These are phyloP conservation scores for Sapria himalayana DNA, from an alignment of 345 rosid genomes.

Conservation along the genomic window DNA sequence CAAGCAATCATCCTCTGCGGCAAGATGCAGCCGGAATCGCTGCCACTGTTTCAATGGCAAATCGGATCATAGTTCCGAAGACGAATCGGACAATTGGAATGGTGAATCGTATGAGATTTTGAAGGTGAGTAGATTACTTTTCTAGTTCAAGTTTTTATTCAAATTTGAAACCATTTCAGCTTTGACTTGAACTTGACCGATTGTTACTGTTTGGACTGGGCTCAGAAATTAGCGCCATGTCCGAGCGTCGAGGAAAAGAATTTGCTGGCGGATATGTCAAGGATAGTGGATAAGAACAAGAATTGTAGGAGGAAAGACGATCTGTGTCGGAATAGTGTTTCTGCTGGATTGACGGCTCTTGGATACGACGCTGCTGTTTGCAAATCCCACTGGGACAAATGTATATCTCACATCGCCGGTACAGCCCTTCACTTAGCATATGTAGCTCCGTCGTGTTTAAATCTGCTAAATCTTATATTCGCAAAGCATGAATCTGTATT, in stretches of 20 bases:
- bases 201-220: background rate
- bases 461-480: too few species aligned
- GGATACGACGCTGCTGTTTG: constrained; percentile 66
- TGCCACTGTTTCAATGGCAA: constrained; percentile 48
- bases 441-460: too few species aligned
- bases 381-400: constrained; percentile 79
- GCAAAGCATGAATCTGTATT: too few species aligned
- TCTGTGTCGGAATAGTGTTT: constrained; percentile 24
- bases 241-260: constrained; percentile 32
- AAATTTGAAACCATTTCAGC: too few species aligned
- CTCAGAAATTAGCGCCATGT: constrained; percentile 46
- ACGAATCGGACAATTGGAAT: constrained; percentile 29
- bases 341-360: constrained; percentile 29
- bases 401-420: constrained; percentile 58
- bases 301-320: constrained; percentile 36
- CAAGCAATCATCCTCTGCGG: constrained; percentile 24
- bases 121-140: constrained; percentile 38
- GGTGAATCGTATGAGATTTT: constrained; percentile 38
- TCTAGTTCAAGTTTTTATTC: too few species aligned
- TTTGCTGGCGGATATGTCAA: constrained; percentile 37
- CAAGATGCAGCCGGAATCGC: constrained; percentile 24
- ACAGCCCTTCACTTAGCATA: constrained; percentile 1
- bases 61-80: constrained; percentile 53
- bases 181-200: background rate
- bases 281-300: constrained; percentile 54